Base-by-base conservation (phyloP, 148 eudicot genomes). In the Nyssa sinensis region DNA sequence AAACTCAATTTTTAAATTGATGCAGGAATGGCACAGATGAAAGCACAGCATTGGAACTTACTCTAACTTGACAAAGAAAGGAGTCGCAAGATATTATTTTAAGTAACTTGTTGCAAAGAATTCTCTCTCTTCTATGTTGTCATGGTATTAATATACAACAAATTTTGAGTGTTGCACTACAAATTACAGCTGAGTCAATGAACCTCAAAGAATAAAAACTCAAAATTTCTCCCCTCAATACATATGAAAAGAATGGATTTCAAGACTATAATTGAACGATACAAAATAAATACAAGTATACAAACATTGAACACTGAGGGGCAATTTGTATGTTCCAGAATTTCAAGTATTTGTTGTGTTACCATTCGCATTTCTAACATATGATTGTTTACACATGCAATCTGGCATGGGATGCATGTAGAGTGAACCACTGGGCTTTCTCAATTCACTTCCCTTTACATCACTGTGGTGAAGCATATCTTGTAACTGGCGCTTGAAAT, bases 391-490 rank as follows among this genome's bases (percentile, higher is more conserved):
- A 82, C 98, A 95, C 99, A 95, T 90, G 81, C 99, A 95, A 82
- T 93, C 99, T 30, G 99, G 99, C 91, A 93, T 90, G 25, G 99
- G 99, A 79, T 86, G 89, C 30, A 88, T 91, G 75, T 89, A 95
- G 69, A 95, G 98, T 17, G 97, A 95, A 47, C 81, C 88, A 31
- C 89, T 84, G n/a, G 94, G 83, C 70, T 91, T 95, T 68, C 89
- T 90, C 84, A 88, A 33, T 80, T 89, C 98, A 28, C 74, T 79
- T 23, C 98, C 99, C 75, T 95, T 95, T 37, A 71, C 69, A 77
- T 93, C 98, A 67, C 91, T 95, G 63, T 96, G 97, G 70, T 55
- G 90, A 76, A 90, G 97, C 98, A 95, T 93, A 62, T 93, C 98
- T 64, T 81, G 87, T 86, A 93, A 77, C 69, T 91, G 91, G 55